Evolutionary conservation across 495 filamentous ascomycete species (phyloP).

Genomic region (Talaromyces trachyspermus): DNA sequence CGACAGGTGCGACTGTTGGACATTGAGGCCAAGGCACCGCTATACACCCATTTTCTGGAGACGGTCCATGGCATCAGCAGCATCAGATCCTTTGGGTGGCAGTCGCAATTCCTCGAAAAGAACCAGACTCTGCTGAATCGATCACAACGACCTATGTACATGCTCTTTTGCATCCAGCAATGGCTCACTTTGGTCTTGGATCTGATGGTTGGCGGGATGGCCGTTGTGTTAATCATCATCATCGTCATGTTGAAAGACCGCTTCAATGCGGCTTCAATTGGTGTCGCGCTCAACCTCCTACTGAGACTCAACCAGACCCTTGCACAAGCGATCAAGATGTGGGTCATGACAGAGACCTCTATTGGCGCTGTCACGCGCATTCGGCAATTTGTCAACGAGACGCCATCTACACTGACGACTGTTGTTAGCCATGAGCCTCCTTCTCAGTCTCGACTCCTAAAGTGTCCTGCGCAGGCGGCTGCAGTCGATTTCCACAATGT

Average conservation of each 20-base stretch:
- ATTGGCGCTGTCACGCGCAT: slow-evolving; percentile 44
- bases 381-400: slow-evolving; percentile 25
- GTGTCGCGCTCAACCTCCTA: slow-evolving; percentile 51
- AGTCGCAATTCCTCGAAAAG: slow-evolving; percentile 44
- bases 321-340: slow-evolving; percentile 38
- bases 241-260: slow-evolving; percentile 34
- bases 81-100: slow-evolving; percentile 63
- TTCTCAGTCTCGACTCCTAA: slow-evolving; percentile 4
- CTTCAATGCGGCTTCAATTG: slow-evolving; percentile 41
- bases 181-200: slow-evolving; percentile 68
- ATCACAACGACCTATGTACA: slow-evolving; percentile 47
- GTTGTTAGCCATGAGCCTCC: slow-evolving; percentile 14
- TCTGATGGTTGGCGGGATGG: slow-evolving; percentile 50
- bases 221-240: slow-evolving; percentile 40
- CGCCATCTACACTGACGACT: slow-evolving; percentile 25
- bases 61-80: slow-evolving; percentile 57
- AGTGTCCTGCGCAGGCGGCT: slow-evolving; percentile 27
- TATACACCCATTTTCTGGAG: slow-evolving; percentile 66
- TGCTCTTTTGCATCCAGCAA: slow-evolving; percentile 57
- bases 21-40: slow-evolving; percentile 48
- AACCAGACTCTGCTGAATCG: slow-evolving; percentile 53
- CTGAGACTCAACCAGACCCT: slow-evolving; percentile 45
- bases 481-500: slow-evolving; percentile 18
- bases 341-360: slow-evolving; percentile 45
- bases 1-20: slow-evolving; percentile 52